These are phyloP conservation scores for Hyphopichia pseudoburtonii DNA, from an alignment of 1,139 yeast species.

Conservation along the genomic window DNA sequence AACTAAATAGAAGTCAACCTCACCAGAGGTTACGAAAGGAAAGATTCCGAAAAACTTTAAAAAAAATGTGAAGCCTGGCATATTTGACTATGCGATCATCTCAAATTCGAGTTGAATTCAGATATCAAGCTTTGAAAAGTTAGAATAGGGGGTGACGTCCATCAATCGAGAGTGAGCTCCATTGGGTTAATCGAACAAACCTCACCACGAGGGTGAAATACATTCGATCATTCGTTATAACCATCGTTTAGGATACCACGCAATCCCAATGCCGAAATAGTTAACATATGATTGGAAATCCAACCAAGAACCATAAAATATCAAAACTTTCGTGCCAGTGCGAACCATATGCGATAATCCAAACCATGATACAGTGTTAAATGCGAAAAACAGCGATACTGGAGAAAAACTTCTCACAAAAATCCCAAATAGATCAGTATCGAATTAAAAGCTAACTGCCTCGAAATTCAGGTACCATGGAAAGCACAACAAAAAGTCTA, in stretches of 20 bases:
- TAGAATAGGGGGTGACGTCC: constrained; percentile 44
- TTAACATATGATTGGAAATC: constrained; percentile 7
- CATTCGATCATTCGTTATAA: constrained; percentile 64
- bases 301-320: constrained; percentile 10
- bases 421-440: constrained; percentile 2
- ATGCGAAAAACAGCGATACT: no score
- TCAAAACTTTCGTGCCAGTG: no score
- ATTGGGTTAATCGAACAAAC: constrained; percentile 63
- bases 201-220: no score
- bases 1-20: constrained; percentile 24
- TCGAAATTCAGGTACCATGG: no score
- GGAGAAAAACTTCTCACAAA: not conserved
- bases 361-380: no score
- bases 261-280: constrained; percentile 60
- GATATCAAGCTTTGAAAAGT: constrained; percentile 25
- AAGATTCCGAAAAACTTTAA: constrained; percentile 2
- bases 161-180: constrained; percentile 86
- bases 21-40: constrained; percentile 18
- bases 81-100: constrained; percentile 63
- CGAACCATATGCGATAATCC: no score
- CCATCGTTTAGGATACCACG: constrained; percentile 65
- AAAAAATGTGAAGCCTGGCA: constrained; percentile 53
- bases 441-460: no score
- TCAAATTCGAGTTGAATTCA: constrained; percentile 16
- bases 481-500: no score